Conservation (phyloP, 1,139 yeast species). For the Yueomyces sp. region DNA sequence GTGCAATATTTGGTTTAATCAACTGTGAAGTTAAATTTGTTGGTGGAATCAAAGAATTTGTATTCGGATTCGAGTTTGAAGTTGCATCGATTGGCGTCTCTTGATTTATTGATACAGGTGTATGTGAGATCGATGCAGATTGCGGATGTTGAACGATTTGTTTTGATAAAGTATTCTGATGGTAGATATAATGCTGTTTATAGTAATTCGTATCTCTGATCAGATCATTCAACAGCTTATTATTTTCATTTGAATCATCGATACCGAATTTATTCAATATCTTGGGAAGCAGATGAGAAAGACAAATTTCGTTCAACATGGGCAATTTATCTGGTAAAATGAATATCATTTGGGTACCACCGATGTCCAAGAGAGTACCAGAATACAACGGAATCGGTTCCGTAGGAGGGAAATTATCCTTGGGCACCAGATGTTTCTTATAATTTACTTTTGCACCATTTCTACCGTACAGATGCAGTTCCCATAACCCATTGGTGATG, state of each 20-base stretch:
- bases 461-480: conserved; percentile 65
- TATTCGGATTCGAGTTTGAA: neutral
- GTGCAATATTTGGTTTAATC: neutral
- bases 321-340: conserved; percentile 85
- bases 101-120: neutral
- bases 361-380: conserved; percentile 83
- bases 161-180: neutral
- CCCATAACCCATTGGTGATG: conserved; percentile 66
- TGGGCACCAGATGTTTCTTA: conserved; percentile 38
- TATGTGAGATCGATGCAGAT: neutral
- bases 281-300: conserved; percentile 27
- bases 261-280: conserved; percentile 17
- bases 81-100: neutral
- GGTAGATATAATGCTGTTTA: neutral
- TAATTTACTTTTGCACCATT: conserved; percentile 87
- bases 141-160: neutral
- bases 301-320: conserved; percentile 37
- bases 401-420: neutral
- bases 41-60: neutral
- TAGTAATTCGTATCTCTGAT: conserved; percentile 10
- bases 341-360: conserved; percentile 98
- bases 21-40: neutral
- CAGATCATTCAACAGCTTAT: conserved; percentile 10
- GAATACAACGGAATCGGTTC: conserved; percentile 25
- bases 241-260: conserved; percentile 5